Percentiles rank a stretch among this genome's conserved stretches.
Conservation (phyloP, 495 filamentous ascomycete genomes). For the Halenospora varia region DNA sequence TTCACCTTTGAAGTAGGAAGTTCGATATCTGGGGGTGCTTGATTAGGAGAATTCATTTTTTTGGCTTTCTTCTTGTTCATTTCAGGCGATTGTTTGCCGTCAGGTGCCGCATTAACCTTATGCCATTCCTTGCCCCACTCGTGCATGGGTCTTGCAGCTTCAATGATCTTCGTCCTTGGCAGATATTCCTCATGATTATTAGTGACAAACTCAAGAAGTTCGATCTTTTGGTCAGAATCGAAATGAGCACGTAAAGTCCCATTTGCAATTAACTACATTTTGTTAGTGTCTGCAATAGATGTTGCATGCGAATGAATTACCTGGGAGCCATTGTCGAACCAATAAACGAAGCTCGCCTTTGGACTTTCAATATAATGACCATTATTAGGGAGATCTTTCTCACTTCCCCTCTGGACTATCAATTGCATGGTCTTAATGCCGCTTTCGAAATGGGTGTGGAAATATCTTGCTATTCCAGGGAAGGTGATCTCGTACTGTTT, state of each 20-base stretch:
- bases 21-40: constrained; percentile 50
- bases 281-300: background rate
- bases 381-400: constrained; percentile 54
- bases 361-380: constrained; percentile 60
- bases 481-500: constrained; percentile 80
- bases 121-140: constrained; percentile 54
- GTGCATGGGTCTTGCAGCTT: constrained; percentile 49
- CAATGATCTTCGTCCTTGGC: constrained; percentile 49
- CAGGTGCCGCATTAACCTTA: constrained; percentile 42
- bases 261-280: constrained; percentile 55
- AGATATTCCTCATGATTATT: constrained; percentile 64
- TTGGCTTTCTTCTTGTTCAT: constrained; percentile 63
- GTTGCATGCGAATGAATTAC: constrained; percentile 39
- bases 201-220: constrained; percentile 65
- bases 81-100: constrained; percentile 68
- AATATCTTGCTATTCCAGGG: constrained; percentile 73
- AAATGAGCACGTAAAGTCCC: constrained; percentile 63
- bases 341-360: constrained; percentile 65
- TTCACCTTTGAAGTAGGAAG: constrained; percentile 63
- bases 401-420: constrained; percentile 57
- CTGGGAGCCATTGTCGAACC: constrained; percentile 67
- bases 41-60: constrained; percentile 41
- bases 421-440: constrained; percentile 77
- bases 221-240: constrained; percentile 64
- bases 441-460: constrained; percentile 77